Evolutionary conservation across 2,329 filamentous ascomycete genomes (phyloP).

Genomic region (Verticillium alfalfae): DNA sequence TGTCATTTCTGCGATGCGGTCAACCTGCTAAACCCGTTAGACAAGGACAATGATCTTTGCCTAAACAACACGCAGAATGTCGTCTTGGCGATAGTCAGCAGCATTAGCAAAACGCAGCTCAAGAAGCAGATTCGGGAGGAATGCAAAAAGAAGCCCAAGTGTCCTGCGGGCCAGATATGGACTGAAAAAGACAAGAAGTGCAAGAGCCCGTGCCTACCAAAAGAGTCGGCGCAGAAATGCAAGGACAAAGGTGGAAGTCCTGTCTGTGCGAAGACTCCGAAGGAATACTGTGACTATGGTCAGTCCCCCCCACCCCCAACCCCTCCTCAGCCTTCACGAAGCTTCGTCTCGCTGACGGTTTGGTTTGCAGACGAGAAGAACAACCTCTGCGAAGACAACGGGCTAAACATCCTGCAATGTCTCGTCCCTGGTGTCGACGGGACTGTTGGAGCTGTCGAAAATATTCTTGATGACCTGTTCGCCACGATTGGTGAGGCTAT

Average conservation of each 20-base stretch:
- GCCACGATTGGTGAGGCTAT: not conserved
- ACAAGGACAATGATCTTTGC: not conserved
- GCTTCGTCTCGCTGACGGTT: not conserved
- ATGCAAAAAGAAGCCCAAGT: conserved; percentile 1
- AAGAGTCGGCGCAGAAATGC: not conserved
- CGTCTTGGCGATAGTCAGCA: not conserved
- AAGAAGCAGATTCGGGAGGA: not conserved
- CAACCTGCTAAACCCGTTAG: not conserved
- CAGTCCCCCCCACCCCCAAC: not conserved
- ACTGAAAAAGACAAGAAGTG: not conserved
- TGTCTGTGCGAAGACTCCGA: not conserved
- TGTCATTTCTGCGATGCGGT: not conserved
- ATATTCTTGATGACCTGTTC: not conserved
- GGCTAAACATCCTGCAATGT: not conserved
- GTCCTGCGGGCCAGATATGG: not conserved
- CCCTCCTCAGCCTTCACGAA: not conserved
- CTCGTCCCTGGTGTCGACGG: not conserved
- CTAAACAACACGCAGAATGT: not conserved
- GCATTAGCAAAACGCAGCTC: not conserved
- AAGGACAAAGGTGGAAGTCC: not conserved
- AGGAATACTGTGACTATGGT: not conserved
- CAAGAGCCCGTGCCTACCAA: not conserved
- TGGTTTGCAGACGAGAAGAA: not conserved
- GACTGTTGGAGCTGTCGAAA: not conserved
- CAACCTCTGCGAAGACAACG: not conserved